Percentiles rank a stretch among this genome's conserved stretches.
Evolutionary conservation across 805 yeast species (phyloP).

Genomic region (Kurtzmaniella cleridarum): DNA sequence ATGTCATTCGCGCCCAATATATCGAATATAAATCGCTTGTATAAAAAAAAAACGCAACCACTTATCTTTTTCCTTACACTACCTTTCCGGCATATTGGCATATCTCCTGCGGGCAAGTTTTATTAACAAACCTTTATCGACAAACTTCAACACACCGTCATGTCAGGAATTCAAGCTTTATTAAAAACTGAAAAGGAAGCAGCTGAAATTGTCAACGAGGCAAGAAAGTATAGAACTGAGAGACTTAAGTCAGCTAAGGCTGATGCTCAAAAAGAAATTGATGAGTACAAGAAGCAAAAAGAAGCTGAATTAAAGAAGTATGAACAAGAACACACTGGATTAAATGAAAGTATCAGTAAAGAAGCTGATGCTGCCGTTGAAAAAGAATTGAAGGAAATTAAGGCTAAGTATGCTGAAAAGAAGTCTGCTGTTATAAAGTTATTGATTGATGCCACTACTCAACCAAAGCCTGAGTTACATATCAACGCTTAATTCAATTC

Average conservation of each 20-base stretch:
- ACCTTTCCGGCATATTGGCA: too few species aligned
- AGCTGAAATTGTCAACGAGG: constrained; percentile 90
- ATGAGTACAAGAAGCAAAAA: constrained; percentile 76
- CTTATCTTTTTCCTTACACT: too few species aligned
- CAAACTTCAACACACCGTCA: neutral
- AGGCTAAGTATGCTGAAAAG: constrained; percentile 57
- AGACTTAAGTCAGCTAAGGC: constrained; percentile 90
- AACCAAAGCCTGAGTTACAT: constrained; percentile 80
- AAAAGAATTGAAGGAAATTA: constrained; percentile 63
- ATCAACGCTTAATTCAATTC: constrained; percentile 50
- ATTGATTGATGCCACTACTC: constrained; percentile 71
- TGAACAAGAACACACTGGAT: constrained; percentile 69
- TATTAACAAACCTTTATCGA: too few species aligned
- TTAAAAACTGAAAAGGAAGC: constrained; percentile 94
- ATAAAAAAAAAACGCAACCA: too few species aligned
- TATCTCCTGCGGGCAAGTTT: too few species aligned
- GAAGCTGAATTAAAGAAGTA: constrained; percentile 73
- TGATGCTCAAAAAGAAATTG: constrained; percentile 88
- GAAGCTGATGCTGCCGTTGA: constrained; percentile 75
- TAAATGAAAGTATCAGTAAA: constrained; percentile 69
- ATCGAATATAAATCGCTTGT: too few species aligned
- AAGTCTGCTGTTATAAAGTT: constrained; percentile 64
- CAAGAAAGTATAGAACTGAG: constrained; percentile 83
- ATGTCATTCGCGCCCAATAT: too few species aligned
- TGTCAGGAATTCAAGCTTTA: constrained; percentile 61